Evolutionary conservation across 371 early-diverging fungal species (phyloP).

Genomic region (Apophysomyces trapeziformis): DNA sequence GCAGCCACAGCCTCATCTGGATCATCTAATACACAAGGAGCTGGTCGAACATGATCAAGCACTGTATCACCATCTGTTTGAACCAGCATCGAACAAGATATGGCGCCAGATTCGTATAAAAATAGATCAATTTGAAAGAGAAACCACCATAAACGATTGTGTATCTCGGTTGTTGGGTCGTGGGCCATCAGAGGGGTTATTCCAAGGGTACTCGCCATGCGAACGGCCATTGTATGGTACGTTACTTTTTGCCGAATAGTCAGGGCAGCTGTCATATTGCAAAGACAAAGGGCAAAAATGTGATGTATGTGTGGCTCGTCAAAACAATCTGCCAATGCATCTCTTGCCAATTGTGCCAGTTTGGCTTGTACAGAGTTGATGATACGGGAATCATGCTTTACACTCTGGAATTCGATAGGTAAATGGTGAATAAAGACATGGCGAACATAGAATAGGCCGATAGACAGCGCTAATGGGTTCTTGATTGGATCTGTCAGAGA

Average conservation of each 20-base stretch:
- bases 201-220: slow-evolving; percentile 31
- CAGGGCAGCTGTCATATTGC: slow-evolving; percentile 29
- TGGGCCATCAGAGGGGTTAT: slow-evolving; percentile 19
- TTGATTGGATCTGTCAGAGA: slow-evolving; percentile 20
- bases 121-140: slow-evolving; percentile 40
- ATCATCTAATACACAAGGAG: slow-evolving; percentile 34
- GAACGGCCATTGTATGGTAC: slow-evolving; percentile 33
- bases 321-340: slow-evolving; percentile 34
- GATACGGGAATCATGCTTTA: slow-evolving; percentile 14
- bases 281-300: slow-evolving; percentile 28
- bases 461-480: slow-evolving; percentile 28
- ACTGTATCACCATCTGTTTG: slow-evolving; percentile 28
- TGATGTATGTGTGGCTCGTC: slow-evolving; percentile 30
- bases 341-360: slow-evolving; percentile 25
- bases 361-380: slow-evolving; percentile 29
- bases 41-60: slow-evolving; percentile 18
- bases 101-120: slow-evolving; percentile 30
- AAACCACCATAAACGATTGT: slow-evolving; percentile 38
- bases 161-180: slow-evolving; percentile 19
- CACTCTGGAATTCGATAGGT: slow-evolving; percentile 13
- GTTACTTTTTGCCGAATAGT: slow-evolving; percentile 28
- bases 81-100: slow-evolving; percentile 25
- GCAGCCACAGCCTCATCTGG: slow-evolving; percentile 29
- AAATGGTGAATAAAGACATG: slow-evolving; percentile 37
- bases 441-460: slow-evolving; percentile 31